Evolutionary conservation across 2,329 filamentous ascomycete species (phyloP), one percentile per base, ranked within the genome.

Genomic region (Fusarium anguioides): DNA sequence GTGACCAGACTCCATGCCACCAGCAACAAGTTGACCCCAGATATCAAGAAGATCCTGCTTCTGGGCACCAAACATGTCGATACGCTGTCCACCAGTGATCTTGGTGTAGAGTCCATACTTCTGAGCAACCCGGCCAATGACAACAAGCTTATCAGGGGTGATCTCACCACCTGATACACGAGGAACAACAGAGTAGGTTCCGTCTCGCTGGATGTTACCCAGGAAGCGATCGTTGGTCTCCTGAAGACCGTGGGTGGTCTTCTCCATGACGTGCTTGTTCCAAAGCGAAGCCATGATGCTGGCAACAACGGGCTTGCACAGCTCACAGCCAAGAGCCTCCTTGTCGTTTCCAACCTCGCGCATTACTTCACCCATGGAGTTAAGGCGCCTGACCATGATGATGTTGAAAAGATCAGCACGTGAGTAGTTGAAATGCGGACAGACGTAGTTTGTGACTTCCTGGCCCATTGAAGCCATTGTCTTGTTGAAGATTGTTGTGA

Each of bases 341-440:
- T 86, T 82, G 63, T 93, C 88, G 66, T 88, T 91, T 29, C 94
- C 94, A 8, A 87, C 91, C 53, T 89, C 87, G 50, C 84, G 85
- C 93, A 97, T 97, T 8, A 97, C 90, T 4, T 92, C 88, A 1
- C 82, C 78, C 37, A 97, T 88, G 2, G 87, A 89, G 71, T 87
- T 88, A 17, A 97, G 80, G 56, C 89, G 87, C 81, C 95, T 96
- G 66, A 95, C 90, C 73, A 91, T 92, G 75, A 95, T 84, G 76
- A 97, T 93, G 80, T 95, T 91, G 84, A 93, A 97, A n/a, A 97
- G 85, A 69, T 97, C 94, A 18, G 91, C 91, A 23, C 94, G 91
- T 3, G 91, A 94, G 80, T 92, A 91, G 68, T 87, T 85, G 75
- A 97, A 96, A 78, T 97, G 93, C 3, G 90, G 85, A 79, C 94